These are phyloP conservation scores for Glaciozyma martinii DNA, from an alignment of 768 basidiomycete species.

Conservation along the genomic window DNA sequence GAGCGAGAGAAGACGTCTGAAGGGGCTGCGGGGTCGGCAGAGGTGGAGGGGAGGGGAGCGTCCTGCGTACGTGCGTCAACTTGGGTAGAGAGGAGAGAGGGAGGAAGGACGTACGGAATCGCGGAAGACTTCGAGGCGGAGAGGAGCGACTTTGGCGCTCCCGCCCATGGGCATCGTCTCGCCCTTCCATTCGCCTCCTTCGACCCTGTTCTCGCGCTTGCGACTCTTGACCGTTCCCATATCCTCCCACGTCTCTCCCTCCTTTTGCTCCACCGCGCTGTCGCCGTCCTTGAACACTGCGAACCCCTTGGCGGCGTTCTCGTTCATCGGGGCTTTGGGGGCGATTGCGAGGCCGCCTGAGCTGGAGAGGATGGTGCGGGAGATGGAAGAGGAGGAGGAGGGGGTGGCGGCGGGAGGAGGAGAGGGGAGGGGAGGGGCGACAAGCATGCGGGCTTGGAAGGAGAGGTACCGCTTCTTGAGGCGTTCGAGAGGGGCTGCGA, in stretches of 20 bases:
- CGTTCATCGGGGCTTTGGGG: conserved; percentile 14
- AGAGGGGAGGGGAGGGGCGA: conserved; percentile 35
- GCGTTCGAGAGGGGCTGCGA: conserved; percentile 71
- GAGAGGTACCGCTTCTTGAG: conserved; percentile 72
- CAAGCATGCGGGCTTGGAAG: conserved; percentile 58
- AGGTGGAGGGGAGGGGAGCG: conserved; percentile 1
- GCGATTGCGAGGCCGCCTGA: conserved; percentile 40
- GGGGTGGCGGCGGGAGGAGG: conserved; percentile 6
- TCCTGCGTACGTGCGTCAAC: not conserved
- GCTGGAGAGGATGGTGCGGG: conserved; percentile 32
- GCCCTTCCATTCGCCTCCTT: conserved; percentile 42
- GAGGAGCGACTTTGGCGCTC: conserved; percentile 37
- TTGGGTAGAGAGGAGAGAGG: too few species aligned
- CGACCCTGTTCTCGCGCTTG: conserved; percentile 43
- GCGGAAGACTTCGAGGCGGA: conserved; percentile 44
- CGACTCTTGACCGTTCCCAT: conserved; percentile 43
- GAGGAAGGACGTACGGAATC: conserved; percentile 39
- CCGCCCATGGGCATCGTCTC: conserved; percentile 42
- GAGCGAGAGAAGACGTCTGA: conserved; percentile 27
- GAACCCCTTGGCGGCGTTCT: conserved; percentile 29
- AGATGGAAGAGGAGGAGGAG: not conserved
- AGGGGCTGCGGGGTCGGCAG: not conserved
- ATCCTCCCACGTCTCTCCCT: conserved; percentile 41
- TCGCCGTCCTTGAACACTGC: conserved; percentile 31
- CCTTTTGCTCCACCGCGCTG: conserved; percentile 3